These are phyloP conservation scores for Tremella fuciformis DNA, from an alignment of 768 basidiomycete species.

Conservation along the genomic window DNA sequence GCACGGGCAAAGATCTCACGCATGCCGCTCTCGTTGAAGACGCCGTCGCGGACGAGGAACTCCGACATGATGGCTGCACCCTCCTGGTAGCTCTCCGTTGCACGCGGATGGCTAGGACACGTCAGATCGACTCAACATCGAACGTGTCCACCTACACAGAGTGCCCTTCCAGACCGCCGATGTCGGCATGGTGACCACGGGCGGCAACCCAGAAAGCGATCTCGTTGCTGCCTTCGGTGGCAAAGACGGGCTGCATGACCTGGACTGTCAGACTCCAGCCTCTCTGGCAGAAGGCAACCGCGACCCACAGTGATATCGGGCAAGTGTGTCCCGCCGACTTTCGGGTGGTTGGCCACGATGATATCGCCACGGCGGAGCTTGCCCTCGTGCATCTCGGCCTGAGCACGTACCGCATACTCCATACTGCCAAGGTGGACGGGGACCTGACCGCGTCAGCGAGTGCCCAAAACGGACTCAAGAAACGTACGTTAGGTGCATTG, in stretches of 20 bases:
- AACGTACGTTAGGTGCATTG: constrained; percentile 46
- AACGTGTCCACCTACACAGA: constrained; percentile 65
- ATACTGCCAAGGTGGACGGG: constrained; percentile 39
- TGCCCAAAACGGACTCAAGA: no score
- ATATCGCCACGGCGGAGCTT: constrained; percentile 31
- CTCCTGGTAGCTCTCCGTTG: constrained; percentile 84
- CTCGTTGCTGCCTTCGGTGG: constrained; percentile 9
- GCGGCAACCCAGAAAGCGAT: constrained; percentile 28
- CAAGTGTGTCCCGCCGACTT: constrained; percentile 27
- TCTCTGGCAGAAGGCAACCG: no score
- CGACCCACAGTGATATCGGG: constrained; percentile 25
- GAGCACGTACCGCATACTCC: constrained; percentile 31
- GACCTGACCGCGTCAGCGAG: no score
- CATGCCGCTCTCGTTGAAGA: constrained; percentile 72
- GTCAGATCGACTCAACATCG: no score
- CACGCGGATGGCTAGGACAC: constrained; percentile 64
- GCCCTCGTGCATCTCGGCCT: constrained; percentile 20
- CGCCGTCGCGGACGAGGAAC: constrained; percentile 77
- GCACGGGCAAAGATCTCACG: constrained; percentile 63
- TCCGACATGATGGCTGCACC: constrained; percentile 86
- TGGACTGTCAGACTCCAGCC: no score
- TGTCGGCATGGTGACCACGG: constrained; percentile 59
- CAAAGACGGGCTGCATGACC: constrained; percentile 37
- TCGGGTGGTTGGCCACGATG: constrained; percentile 32
- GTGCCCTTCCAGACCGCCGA: constrained; percentile 77